Base-by-base conservation (phyloP, 2,329 filamentous ascomycete genomes). In the Xylariaceae sp. region DNA sequence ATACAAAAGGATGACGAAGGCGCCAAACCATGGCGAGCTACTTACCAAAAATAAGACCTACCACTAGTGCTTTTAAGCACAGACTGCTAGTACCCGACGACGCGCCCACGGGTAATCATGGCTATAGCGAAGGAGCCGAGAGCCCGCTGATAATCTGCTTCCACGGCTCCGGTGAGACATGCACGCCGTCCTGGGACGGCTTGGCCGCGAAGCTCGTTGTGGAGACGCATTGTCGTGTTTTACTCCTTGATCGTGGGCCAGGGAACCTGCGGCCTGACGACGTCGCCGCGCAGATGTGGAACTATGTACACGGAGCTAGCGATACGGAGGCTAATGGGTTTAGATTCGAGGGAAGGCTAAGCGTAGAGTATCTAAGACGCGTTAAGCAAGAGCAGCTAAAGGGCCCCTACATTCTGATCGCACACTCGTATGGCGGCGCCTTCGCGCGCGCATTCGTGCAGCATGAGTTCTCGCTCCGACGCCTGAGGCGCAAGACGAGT, bases 401-500 rank as follows among this genome's bases (percentile, higher is more conserved):
- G 3, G 63, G 63, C 0, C 67, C 66, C n/a, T 71, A 66, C 31
- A 48, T 70, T 3, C 63, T 70, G 1, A 47, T 71, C 8, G 69
- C 66, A 19, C 68, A 70, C 47, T 71, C 69, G n/a, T 70, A 70
- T 29, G 69, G 69, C 9, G 69, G 69, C 12, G 60, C 67, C 9
- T 71, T 71, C 43, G 67, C 67, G 21, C 61, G 69, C 17, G 47
- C 49, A n/a, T 70, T 71, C 31, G 11, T 70, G 3, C 61, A 67
- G 14, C 46, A 50, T 14, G 44, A 53, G 16, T 34, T 11, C 14
- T 1, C 14, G 4, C 9, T 47, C 21, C 11, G 28, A 12, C 43
- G 9, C 1, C 16, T 5, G 23, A 9, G 36, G 33, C 11, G 14
- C 12, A 34, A 17, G 41, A 45, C 6, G 23, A 26, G 19, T 24